Percentiles rank a stretch among this genome's conserved stretches.
Evolutionary conservation across 164 flowering plant species (phyloP).

Genomic region (Chloranthus sessilifolius): DNA sequence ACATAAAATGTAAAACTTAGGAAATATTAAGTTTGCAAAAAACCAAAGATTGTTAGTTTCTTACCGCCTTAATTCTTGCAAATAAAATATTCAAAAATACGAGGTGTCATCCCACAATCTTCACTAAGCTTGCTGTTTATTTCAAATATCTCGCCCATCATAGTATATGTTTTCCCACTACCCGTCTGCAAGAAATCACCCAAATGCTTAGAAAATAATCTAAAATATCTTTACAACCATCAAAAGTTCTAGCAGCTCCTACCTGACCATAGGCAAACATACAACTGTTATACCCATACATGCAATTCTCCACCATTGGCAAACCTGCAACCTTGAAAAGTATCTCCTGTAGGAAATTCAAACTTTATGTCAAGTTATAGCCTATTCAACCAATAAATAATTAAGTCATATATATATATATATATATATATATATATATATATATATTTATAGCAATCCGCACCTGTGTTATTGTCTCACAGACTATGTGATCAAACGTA

Average conservation of each 20-base stretch:
- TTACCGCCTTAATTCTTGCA: constrained; percentile 52
- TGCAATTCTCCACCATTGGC: constrained; percentile 94
- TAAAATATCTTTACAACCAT: constrained; percentile 1
- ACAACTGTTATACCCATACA: constrained; percentile 95
- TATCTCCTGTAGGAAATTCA: constrained; percentile 46
- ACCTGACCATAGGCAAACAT: constrained; percentile 99
- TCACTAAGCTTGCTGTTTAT: constrained; percentile 42
- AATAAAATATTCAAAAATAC: constrained; percentile 80
- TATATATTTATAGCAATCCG: too few relatives aligned
- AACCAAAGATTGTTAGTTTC: constrained; percentile 2
- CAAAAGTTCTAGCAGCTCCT: constrained; percentile 5
- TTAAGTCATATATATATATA: too few relatives aligned
- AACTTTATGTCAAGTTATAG: not conserved
- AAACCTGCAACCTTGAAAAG: constrained; percentile 77
- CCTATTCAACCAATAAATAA: not conserved
- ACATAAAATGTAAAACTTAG: too few relatives aligned
- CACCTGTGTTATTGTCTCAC: constrained; percentile 84
- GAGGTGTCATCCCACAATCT: constrained; percentile 82
- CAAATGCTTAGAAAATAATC: constrained; percentile 1
- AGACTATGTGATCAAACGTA: constrained; percentile 83
- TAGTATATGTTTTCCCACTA: constrained; percentile 93
- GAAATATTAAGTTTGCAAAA: too few relatives aligned
- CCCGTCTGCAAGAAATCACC: constrained; percentile 67
- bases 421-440: too few relatives aligned
- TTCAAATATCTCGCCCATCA: constrained; percentile 83